Conservation (phyloP, 2,329 filamentous ascomycete species). For the Chaetomium sp. region DNA sequence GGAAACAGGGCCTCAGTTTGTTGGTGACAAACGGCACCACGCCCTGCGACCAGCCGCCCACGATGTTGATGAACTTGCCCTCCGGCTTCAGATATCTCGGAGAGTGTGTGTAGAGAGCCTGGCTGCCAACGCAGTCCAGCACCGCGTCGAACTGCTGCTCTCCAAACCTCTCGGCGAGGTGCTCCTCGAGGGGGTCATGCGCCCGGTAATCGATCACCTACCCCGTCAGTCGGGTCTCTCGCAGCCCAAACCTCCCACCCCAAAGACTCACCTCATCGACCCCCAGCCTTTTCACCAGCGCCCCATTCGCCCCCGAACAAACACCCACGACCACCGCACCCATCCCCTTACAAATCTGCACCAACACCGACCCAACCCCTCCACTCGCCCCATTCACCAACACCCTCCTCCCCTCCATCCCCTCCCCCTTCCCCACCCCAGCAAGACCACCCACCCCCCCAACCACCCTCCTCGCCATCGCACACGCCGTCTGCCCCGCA, state of each 20-base stretch:
- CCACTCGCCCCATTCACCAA: conserved; percentile 56
- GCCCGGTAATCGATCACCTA: conserved; percentile 48
- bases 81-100: conserved; percentile 44
- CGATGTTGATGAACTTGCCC: conserved; percentile 43
- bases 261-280: conserved; percentile 48
- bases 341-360: conserved; percentile 50
- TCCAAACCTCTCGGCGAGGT: conserved; percentile 41
- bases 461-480: conserved; percentile 35
- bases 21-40: conserved; percentile 39
- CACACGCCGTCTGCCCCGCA: conserved; percentile 43
- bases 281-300: conserved; percentile 50
- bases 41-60: conserved; percentile 39
- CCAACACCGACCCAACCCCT: conserved; percentile 50
- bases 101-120: conserved; percentile 48
- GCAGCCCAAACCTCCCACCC: neutral
- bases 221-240: neutral
- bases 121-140: conserved; percentile 53
- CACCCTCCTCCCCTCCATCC: conserved; percentile 45
- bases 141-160: conserved; percentile 44
- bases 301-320: conserved; percentile 49
- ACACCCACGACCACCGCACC: conserved; percentile 49
- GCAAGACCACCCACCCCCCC: conserved; percentile 20
- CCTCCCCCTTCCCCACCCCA: neutral
- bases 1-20: conserved; percentile 38
- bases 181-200: conserved; percentile 41